Evolutionary conservation across 2,329 filamentous ascomycete species (phyloP), one percentile per base, ranked within the genome.

Genomic region (Botrytis hyacinthi): DNA sequence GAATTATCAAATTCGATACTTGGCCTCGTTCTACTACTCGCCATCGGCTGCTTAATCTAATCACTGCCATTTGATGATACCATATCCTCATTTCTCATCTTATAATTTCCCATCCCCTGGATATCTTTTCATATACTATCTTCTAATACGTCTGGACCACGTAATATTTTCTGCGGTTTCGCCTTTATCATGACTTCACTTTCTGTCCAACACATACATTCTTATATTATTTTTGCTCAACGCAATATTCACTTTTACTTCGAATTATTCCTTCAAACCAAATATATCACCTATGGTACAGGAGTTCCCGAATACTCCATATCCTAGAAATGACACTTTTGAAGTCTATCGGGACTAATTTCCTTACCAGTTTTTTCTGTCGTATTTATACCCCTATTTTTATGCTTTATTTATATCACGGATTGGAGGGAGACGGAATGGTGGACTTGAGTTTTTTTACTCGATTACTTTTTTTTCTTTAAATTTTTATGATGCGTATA

Each of bases 141-240:
- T 73, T 71, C 42, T 73, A 73, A 73, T 73, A 66, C 72, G 68
- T 51, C 68, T 73, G 68, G 72, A 71, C 40, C 32, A 73, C 72
- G 72, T 59, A 66, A 73, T 51, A 70, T 35, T 29, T 54, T 61
- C 42, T 51, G 35, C 44, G 65, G 60, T 42, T n/a, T 62, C 32
- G 37, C 18, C 18, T n/a, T 35, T 44, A 16, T 62, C 32, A 73
- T 57, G 71, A 51, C 44, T 70, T 69, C 42, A 37, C 16, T n/a
- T 70, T 60, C 63, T 59, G 32, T 46, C 42, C 57, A 26, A 35
- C 46, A 70, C 54, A 70, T 70, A 73, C n/a, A 69, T 69, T 51
- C 48, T 54, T 57, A 54, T 60, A 48, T 22, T 54, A 32, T 54
- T 61, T 44, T 62, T 54, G 42, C 46, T 62, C 42, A 57, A 73